Base-by-base conservation (phyloP, 164 flowering plant species). In the Vitis rotundifolia region DNA sequence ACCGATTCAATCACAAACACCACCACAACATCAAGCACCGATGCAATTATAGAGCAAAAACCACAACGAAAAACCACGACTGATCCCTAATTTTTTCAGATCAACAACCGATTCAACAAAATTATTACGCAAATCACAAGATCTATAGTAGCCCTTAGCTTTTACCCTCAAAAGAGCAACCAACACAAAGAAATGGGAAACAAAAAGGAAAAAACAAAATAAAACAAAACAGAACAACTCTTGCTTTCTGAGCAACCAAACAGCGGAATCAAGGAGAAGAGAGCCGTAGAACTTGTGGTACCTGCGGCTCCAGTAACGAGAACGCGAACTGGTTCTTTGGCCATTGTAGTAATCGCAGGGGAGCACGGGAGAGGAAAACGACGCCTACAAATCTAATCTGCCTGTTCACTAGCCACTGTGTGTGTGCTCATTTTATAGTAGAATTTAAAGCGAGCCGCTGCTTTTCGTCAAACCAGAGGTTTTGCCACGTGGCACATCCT, bases 301-400 rank as follows among this genome's bases (percentile, higher is more conserved):
- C 97, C 92, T 75, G 97, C 97, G 31, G 97, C 97, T 31, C 97
- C 97, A 14, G 97, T 91, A 66, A 91, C 97, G 48, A 91, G 93
- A 63, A 91, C 91, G 60, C 97, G 87, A 79, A 88, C 88, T 37
- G 97, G 97, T 44, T 86, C 91, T 63, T 88, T 88, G 49, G 94
- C 92, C 97, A 89, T 91, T 74, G 80, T 37, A 37, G 44, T 0
- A 37, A 37, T 37, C 5, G 7, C 44, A 37, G 44, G 44, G 44
- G 7, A 37, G 44, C 44, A 37, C 44, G 44, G 26, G 7, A 37
- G 44, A 37, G 7, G 44, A 37, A 1, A 5, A 37, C 7, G 7
- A 37, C 44, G 44, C 44, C 44, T 31, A 31, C 44, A 37, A 5
- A 37, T 37, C 44, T 37, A 37, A 37, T 37, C 5, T 37, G 5